Evolutionary conservation across 805 yeast genomes (phyloP).

Genomic region (Saccharomyces jurei): DNA sequence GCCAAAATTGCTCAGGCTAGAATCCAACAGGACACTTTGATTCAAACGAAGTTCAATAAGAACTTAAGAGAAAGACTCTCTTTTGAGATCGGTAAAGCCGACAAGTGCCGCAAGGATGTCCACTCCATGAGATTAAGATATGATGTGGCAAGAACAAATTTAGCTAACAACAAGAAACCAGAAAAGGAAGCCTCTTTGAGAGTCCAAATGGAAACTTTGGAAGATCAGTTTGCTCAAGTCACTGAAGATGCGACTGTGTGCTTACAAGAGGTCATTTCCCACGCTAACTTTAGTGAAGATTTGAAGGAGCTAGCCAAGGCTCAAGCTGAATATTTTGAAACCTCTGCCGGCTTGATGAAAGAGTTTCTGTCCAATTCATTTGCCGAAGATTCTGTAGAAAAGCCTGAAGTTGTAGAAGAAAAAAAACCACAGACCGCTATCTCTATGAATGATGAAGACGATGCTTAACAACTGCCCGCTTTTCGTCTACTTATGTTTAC

Average conservation of each 20-base stretch:
- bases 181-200: slow-evolving; percentile 67
- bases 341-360: slow-evolving; percentile 59
- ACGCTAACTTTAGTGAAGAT: slow-evolving; percentile 60
- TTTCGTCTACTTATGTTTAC: neutral
- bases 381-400: neutral
- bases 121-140: slow-evolving; percentile 70
- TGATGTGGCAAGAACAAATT: slow-evolving; percentile 63
- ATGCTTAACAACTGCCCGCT: neutral
- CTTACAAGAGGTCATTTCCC: slow-evolving; percentile 71
- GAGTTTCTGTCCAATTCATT: slow-evolving; percentile 35
- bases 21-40: slow-evolving; percentile 70
- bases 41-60: slow-evolving; percentile 60
- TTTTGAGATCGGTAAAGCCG: slow-evolving; percentile 52
- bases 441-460: slow-evolving; percentile 5
- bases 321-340: slow-evolving; percentile 72
- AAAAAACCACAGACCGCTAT: slow-evolving; percentile 1
- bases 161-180: slow-evolving; percentile 41
- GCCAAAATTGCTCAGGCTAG: slow-evolving; percentile 74
- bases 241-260: slow-evolving; percentile 80
- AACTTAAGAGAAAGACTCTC: slow-evolving; percentile 55
- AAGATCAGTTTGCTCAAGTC: slow-evolving; percentile 83
- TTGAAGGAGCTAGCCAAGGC: slow-evolving; percentile 65
- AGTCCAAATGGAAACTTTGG: slow-evolving; percentile 72
- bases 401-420: neutral
- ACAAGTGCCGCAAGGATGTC: slow-evolving; percentile 62